A percentile compares a stretch with the other conserved stretches of the same genome.
Evolutionary conservation across 176 grass and related monocot species (phyloP).

Genomic region (Chloris gayana): DNA sequence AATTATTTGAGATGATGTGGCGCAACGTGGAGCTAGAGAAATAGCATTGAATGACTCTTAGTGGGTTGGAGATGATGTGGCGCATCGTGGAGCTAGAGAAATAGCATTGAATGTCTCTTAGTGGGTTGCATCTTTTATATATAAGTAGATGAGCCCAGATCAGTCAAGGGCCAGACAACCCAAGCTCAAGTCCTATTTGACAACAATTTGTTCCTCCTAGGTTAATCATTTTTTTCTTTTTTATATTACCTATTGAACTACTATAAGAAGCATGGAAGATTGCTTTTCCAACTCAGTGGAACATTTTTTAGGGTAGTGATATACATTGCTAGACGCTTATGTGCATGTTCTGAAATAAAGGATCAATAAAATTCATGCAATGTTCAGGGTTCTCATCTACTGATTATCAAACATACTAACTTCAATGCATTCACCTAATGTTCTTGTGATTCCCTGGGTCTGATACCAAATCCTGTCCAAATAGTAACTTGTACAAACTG

Average conservation of each 20-base stretch:
- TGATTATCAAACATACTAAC: background rate
- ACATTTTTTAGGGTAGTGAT: background rate
- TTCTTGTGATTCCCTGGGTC: background rate
- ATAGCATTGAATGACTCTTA: too few relatives aligned
- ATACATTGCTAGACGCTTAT: background rate
- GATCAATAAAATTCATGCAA: constrained; percentile 6
- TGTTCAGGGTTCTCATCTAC: background rate
- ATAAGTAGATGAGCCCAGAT: background rate
- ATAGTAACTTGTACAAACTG: background rate
- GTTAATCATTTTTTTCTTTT: too few relatives aligned
- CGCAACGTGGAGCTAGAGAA: too few relatives aligned
- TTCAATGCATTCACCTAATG: background rate
- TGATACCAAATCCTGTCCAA: background rate
- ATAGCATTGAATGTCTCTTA: too few relatives aligned
- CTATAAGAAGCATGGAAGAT: background rate
- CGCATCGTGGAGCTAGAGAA: too few relatives aligned
- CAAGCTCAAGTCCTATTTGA: background rate
- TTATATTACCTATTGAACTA: background rate
- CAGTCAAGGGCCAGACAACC: background rate
- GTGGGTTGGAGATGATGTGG: too few relatives aligned
- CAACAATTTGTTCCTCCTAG: too few relatives aligned
- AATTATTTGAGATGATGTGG: too few relatives aligned
- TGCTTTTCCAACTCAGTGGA: background rate
- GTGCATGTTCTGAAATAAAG: constrained; percentile 5
- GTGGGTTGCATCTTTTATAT: too few relatives aligned